Conservation (phyloP, 1,139 yeast genomes). For the Diutina mesorugosa region DNA sequence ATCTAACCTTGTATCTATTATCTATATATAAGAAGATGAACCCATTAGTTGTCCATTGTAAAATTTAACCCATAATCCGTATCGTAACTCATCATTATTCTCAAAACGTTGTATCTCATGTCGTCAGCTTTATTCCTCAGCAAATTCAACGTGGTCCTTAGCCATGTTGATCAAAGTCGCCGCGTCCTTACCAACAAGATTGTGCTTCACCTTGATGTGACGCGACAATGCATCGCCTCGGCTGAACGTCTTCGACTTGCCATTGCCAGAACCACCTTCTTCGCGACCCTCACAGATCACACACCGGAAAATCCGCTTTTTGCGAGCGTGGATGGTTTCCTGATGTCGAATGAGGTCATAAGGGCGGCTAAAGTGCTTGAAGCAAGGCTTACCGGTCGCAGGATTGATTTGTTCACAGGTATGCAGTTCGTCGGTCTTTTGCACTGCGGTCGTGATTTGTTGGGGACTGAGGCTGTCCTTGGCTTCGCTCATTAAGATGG, state of each 20-base stretch:
- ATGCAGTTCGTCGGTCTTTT: conserved; percentile 9
- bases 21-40: neutral
- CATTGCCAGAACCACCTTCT: conserved; percentile 42
- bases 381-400: conserved; percentile 29
- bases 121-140: neutral
- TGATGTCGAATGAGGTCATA: conserved; percentile 37
- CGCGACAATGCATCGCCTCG: conserved; percentile 38
- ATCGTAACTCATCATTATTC: neutral
- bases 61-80: neutral
- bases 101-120: neutral
- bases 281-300: conserved; percentile 37
- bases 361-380: conserved; percentile 34
- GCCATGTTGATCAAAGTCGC: conserved; percentile 59
- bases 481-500: neutral
- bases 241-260: conserved; percentile 40
- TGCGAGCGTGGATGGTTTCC: conserved; percentile 36
- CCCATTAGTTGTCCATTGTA: neutral
- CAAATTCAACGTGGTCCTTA: conserved; percentile 62
- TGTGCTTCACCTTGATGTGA: conserved; percentile 36
- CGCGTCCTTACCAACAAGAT: conserved; percentile 33
- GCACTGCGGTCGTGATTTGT: neutral
- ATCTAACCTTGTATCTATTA: neutral
- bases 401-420: conserved; percentile 35
- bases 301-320: conserved; percentile 36
- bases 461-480: neutral